Percentiles rank a stretch among this genome's conserved stretches.
Conservation (phyloP, 2,329 filamentous ascomycete genomes). For the Beauveria sp. region DNA sequence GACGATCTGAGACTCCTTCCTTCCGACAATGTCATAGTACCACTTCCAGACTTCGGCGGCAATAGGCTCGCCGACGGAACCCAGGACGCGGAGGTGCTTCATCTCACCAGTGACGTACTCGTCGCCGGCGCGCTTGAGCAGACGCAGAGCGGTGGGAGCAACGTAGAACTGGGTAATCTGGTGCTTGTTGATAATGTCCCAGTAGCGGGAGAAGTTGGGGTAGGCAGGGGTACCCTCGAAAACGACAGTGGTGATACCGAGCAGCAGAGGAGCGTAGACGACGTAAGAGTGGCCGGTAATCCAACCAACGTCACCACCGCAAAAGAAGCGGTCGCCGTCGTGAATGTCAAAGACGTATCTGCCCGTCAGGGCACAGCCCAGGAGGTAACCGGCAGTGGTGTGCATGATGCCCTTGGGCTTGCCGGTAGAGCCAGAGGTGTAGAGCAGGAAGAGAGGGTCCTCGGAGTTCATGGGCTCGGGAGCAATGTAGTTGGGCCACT, state of each 20-base stretch:
- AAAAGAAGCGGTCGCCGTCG: slow-evolving; percentile 89
- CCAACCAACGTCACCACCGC: slow-evolving; percentile 96
- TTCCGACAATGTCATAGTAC: slow-evolving; percentile 94
- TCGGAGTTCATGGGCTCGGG: slow-evolving; percentile 87
- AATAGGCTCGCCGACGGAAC: slow-evolving; percentile 95
- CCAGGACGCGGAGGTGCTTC: slow-evolving; percentile 81
- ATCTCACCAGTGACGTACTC: slow-evolving; percentile 85
- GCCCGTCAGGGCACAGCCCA: slow-evolving; percentile 86
- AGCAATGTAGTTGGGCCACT: slow-evolving; percentile 87
- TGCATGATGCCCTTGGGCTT: slow-evolving; percentile 99
- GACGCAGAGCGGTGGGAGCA: slow-evolving; percentile 82
- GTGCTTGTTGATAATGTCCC: slow-evolving; percentile 96
- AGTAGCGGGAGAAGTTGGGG: slow-evolving; percentile 96
- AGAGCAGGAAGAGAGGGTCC: slow-evolving; percentile 93
- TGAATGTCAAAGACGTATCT: slow-evolving; percentile 99
- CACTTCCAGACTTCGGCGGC: slow-evolving; percentile 99
- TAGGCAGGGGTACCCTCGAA: slow-evolving; percentile 98
- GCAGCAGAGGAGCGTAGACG: slow-evolving; percentile 87
- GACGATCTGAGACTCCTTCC: slow-evolving; percentile 85
- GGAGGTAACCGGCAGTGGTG: slow-evolving; percentile 89
- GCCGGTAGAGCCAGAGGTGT: slow-evolving; percentile 94
- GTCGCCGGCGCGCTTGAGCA: slow-evolving; percentile 92
- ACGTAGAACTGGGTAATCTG: slow-evolving; percentile 97
- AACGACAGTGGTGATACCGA: slow-evolving; percentile 90
- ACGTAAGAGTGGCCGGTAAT: slow-evolving; percentile 99